Conservation (phyloP, 192 early-diverging fungal species). For the Coemansia sp. region DNA sequence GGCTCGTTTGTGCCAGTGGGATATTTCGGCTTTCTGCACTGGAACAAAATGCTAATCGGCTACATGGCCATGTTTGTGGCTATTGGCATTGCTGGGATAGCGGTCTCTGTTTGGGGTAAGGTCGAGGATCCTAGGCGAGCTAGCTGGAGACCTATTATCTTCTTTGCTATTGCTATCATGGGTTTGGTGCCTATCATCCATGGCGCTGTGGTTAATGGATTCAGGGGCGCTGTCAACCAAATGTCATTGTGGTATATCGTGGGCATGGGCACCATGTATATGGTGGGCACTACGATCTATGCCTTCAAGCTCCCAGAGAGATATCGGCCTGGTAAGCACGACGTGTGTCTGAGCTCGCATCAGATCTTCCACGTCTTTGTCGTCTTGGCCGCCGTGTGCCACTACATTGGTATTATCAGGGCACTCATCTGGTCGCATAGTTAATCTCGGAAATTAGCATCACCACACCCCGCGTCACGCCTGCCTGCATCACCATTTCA, state of each 20-base stretch:
- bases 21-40: conserved; percentile 59
- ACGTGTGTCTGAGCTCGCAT: conserved; percentile 77
- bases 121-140: conserved; percentile 74
- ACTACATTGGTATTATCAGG: conserved; percentile 70
- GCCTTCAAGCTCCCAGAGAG: conserved; percentile 78
- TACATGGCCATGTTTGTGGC: conserved; percentile 64
- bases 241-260: conserved; percentile 69
- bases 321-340: conserved; percentile 77
- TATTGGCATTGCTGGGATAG: conserved; percentile 66
- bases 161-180: conserved; percentile 74
- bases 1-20: conserved; percentile 54
- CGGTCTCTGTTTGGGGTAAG: conserved; percentile 57
- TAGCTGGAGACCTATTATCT: conserved; percentile 71
- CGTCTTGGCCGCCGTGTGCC: conserved; percentile 67
- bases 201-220: conserved; percentile 64
- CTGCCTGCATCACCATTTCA: background rate
- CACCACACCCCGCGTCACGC: background rate
- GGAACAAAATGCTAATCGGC: conserved; percentile 47
- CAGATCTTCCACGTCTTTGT: conserved; percentile 93
- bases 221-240: conserved; percentile 47
- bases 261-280: conserved; percentile 71
- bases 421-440: conserved; percentile 45
- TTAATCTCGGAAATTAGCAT: background rate
- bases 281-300: conserved; percentile 82
- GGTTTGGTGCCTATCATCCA: conserved; percentile 79